Evolutionary conservation across 345 rosid genomes (phyloP), one percentile per base, ranked within the genome.

Genomic region (Eucalyptus cloeziana): DNA sequence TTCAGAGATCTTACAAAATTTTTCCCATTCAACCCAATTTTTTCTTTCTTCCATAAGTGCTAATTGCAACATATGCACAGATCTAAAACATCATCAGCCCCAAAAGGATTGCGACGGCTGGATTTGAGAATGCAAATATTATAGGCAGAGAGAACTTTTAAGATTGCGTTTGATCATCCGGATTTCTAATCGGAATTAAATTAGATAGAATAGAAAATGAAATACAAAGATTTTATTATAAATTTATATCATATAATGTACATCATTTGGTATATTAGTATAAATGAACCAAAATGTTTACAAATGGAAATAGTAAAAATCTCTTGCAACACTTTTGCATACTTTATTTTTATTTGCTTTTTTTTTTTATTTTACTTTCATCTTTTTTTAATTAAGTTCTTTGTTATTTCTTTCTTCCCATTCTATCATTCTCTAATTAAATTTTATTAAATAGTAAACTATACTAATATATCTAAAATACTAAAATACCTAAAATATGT

Each of bases 151-250:
- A 76, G 8, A 21, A 76, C 13, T 2, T 22, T 2, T 17, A 5
- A 67, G 2, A 2, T 0, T 19, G 0, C 0, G 10, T 52, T 52
- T 19, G 24, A 0, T 52, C 0, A 0, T 52, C 0, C 0, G 5
- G 0, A 52, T 52, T 19, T 52, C 0, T 52, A 52, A 52, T 52
- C 10, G 2, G 19, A 52, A 52, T 52, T 52, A 0, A 0, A 52
- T 52, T 52, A 0, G 25, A 52, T 52, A 52, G 2, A 19, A 52
- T 52, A 52, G 1, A 52, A 52, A 52, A 52, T 52, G 1, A 52
- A 52, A 52, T 52, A 0, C 24, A 52, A 19, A 0, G 0, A 52
- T 52, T 52, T 52, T 52, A 19, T 0, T 7, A 52, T 52, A 52
- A 19, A 52, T 52, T 52, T 52, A 52, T 52, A 52, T 19, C 58